phyloP scores from a whole-genome alignment of 2,329 filamentous ascomycete genomes.

The Sporothrix brunneoviolacea region DNA sequence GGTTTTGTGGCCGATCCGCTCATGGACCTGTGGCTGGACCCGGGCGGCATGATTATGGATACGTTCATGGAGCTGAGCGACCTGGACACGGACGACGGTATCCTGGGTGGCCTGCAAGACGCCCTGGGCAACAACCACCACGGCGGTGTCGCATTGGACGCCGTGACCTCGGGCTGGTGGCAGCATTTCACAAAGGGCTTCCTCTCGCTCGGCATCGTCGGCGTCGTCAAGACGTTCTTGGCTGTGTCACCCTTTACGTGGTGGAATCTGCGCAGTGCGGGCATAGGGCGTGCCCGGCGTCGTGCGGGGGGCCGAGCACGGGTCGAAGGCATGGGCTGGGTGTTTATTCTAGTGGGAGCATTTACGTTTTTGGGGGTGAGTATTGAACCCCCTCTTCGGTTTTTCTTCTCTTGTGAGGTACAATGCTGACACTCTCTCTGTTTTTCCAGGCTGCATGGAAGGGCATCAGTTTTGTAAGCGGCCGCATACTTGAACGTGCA shows the following conservation, averaged over 20 bases:
- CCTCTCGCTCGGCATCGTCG: slow-evolving; percentile 80
- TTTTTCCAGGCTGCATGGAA: slow-evolving; percentile 66
- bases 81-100: slow-evolving; percentile 29
- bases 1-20: slow-evolving; percentile 92
- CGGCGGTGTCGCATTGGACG: slow-evolving; percentile 27
- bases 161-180: slow-evolving; percentile 50
- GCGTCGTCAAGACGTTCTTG: slow-evolving; percentile 74
- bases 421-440: slow-evolving; percentile 21
- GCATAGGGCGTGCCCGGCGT: slow-evolving; percentile 42
- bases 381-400: slow-evolving; percentile 21
- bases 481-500: slow-evolving; percentile 65
- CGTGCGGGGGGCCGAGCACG: slow-evolving; percentile 62
- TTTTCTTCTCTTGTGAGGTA: neutral
- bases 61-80: slow-evolving; percentile 39
- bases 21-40: slow-evolving; percentile 81
- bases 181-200: slow-evolving; percentile 86
- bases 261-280: slow-evolving; percentile 63
- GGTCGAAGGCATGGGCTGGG: slow-evolving; percentile 70
- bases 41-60: slow-evolving; percentile 54
- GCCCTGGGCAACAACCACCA: slow-evolving; percentile 40
- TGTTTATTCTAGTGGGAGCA: slow-evolving; percentile 73
- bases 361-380: slow-evolving; percentile 70
- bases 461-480: slow-evolving; percentile 66
- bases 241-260: slow-evolving; percentile 69
- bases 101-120: slow-evolving; percentile 3